Evolutionary conservation across 768 basidiomycete species (phyloP).

Genomic region (Leccinum variicolor): DNA sequence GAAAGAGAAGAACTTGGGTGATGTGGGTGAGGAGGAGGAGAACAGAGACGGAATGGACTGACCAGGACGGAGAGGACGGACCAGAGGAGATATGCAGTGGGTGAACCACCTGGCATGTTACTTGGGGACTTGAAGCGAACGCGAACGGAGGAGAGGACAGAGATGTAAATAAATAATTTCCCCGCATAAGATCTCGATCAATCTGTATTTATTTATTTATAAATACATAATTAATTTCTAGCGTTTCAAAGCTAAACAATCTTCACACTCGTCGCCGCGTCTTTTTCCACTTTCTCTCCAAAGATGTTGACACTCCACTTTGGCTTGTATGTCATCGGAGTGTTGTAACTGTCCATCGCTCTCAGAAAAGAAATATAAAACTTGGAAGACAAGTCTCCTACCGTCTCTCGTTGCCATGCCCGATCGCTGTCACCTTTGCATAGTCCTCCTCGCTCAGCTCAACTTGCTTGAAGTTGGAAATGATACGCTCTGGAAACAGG

Average conservation of each 20-base stretch:
- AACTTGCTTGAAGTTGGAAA: slow-evolving; percentile 76
- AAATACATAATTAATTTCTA: background rate
- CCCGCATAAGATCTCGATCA: slow-evolving; percentile 18
- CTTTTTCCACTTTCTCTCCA: slow-evolving; percentile 54
- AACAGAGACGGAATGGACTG: slow-evolving; percentile 19
- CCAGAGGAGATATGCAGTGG: slow-evolving; percentile 75
- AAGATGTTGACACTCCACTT: slow-evolving; percentile 76
- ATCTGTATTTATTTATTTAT: background rate
- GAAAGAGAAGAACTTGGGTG: slow-evolving; percentile 60
- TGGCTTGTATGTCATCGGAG: slow-evolving; percentile 55
- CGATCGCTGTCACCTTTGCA: slow-evolving; percentile 44
- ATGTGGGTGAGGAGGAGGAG: background rate
- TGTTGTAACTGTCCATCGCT: slow-evolving; percentile 43
- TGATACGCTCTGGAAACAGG: slow-evolving; percentile 48
- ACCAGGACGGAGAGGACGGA: slow-evolving; percentile 65
- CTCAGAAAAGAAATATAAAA: background rate
- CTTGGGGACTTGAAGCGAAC: slow-evolving; percentile 8
- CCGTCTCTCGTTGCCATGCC: slow-evolving; percentile 36
- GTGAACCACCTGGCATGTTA: slow-evolving; percentile 73
- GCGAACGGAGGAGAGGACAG: too few species aligned
- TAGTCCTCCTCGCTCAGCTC: slow-evolving; percentile 65
- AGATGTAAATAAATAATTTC: slow-evolving; percentile 10
- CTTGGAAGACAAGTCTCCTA: slow-evolving; percentile 8
- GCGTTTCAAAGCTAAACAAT: slow-evolving; percentile 19
- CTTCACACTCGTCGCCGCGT: slow-evolving; percentile 31